A percentile compares a stretch with the other conserved stretches of the same genome.
phyloP scores from a whole-genome alignment of 1,284 basidiomycete species.

The Leccinum cinnamomeum region DNA sequence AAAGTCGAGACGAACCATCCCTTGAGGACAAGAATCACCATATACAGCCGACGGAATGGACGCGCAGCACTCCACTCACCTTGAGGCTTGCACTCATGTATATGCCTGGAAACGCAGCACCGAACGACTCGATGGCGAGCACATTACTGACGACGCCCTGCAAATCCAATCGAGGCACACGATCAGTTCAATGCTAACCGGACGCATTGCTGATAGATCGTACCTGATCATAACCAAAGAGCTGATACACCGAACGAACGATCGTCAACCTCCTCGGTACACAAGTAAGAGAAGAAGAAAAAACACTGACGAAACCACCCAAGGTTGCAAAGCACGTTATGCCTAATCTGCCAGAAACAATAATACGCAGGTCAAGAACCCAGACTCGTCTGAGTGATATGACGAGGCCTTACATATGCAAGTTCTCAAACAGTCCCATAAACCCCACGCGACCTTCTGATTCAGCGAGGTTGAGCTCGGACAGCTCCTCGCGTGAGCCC shows the following conservation, averaged over 20 bases:
- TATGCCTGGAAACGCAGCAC: slow-evolving; percentile 34
- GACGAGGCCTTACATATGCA: slow-evolving; percentile 24
- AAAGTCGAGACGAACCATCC: slow-evolving; percentile 37
- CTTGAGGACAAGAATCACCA: slow-evolving; percentile 17
- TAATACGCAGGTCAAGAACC: slow-evolving; percentile 7
- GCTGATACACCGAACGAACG: slow-evolving; percentile 13
- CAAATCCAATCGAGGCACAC: neutral
- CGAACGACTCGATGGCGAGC: slow-evolving; percentile 37
- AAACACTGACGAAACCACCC: slow-evolving; percentile 34
- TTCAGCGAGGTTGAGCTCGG: slow-evolving; percentile 14
- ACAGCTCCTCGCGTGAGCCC: slow-evolving; percentile 1
- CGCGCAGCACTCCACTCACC: slow-evolving; percentile 10
- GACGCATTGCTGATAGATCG: neutral
- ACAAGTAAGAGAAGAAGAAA: neutral
- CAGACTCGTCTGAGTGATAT: neutral
- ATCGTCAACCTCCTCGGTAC: slow-evolving; percentile 2
- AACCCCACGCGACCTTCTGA: slow-evolving; percentile 30
- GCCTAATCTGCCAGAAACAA: slow-evolving; percentile 25
- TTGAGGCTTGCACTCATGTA: slow-evolving; percentile 33
- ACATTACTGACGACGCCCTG: slow-evolving; percentile 38
- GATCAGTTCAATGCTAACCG: slow-evolving; percentile 6
- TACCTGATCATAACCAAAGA: slow-evolving; percentile 38
- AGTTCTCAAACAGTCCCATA: slow-evolving; percentile 32
- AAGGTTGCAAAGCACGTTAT: slow-evolving; percentile 35
- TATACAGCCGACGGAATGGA: neutral